Evolutionary conservation across 2,329 filamentous ascomycete species (phyloP), one percentile per base, ranked within the genome.

Genomic region (Lomentospora prolificans): DNA sequence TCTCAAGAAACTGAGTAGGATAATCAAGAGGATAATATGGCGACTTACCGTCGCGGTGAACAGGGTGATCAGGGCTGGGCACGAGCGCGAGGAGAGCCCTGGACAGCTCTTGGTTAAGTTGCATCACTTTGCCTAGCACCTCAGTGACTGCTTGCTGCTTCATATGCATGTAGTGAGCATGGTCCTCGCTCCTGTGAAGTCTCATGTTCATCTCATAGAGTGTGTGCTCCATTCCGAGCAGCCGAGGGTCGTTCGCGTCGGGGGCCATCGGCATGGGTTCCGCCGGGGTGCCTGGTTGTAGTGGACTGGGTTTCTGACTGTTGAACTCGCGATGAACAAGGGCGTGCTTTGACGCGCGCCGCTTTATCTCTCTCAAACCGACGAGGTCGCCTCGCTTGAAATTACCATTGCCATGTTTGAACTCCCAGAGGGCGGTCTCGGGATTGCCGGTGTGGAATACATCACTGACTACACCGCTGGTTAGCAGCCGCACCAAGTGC

Each of bases 381-480:
- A 92, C 85, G 24, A 99, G 75, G 68, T 99, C 92, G 36, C 94
- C 94, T 61, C 91, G 85, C 71, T 95, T 97, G 75, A 99, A 99
- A 68, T 88, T 97, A 55, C 92, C 92, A 65, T 92, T 95, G 55
- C 94, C 94, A 66, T 99, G 94, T 70, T 96, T 97, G 71, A 99
- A 99, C 68, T 99, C 94, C 94, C 94, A 99, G 28, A 99, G 75
- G 0, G 92, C 90, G 19, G 90, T 90, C 65, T 97, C 94, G 10
- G 92, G 90, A 46, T 88, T 91, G 9, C 90, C 90, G 3, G 90
- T 96, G 69, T 97, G 92, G 67, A 97, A 99, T 22, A 97, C 94
- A 69, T 99, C 94, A 75, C 94, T 96, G 64, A 97, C 94, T 96
- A 22, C 41, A 28, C 27, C 8, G 33, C 24, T 12, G 22, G 22